phyloP scores from a whole-genome alignment of 805 yeast species.

The Wickerhamomyces bovis region DNA sequence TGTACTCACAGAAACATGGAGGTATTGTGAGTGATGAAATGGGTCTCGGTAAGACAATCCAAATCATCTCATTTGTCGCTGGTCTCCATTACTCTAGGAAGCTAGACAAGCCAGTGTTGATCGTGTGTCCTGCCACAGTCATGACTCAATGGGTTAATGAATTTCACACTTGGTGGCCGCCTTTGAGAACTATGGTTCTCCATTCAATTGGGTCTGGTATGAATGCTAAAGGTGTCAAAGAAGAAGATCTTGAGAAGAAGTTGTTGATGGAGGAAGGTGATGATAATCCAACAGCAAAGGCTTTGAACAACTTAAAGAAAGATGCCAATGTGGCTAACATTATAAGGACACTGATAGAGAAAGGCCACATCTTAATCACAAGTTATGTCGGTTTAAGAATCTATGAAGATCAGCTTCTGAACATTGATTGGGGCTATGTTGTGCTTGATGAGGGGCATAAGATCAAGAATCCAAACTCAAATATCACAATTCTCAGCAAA shows the following conservation, averaged over 20 bases:
- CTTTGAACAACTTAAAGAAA: constrained; percentile 21
- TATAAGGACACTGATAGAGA: constrained; percentile 49
- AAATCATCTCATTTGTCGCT: constrained; percentile 84
- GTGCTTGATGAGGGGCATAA: constrained; percentile 96
- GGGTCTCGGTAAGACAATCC: constrained; percentile 97
- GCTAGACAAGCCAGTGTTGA: constrained; percentile 68
- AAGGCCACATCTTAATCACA: constrained; percentile 84
- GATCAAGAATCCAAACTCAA: constrained; percentile 90
- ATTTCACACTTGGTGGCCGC: constrained; percentile 98
- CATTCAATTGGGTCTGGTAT: constrained; percentile 93
- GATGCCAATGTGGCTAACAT: constrained; percentile 40
- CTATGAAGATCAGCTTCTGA: constrained; percentile 57
- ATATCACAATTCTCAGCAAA: constrained; percentile 78
- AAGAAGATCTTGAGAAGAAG: constrained; percentile 46
- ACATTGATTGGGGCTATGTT: constrained; percentile 80
- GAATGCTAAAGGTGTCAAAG: constrained; percentile 33
- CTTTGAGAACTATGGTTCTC: constrained; percentile 74
- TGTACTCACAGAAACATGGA: constrained; percentile 84
- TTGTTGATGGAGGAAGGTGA: constrained; percentile 39
- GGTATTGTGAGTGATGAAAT: constrained; percentile 97
- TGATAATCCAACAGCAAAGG: constrained; percentile 29
- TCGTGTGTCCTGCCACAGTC: constrained; percentile 97
- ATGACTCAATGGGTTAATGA: constrained; percentile 97
- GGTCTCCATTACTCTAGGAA: constrained; percentile 79
- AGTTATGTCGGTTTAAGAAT: constrained; percentile 83